Conservation (phyloP, 768 basidiomycete genomes). For the Lactarius psammicola region DNA sequence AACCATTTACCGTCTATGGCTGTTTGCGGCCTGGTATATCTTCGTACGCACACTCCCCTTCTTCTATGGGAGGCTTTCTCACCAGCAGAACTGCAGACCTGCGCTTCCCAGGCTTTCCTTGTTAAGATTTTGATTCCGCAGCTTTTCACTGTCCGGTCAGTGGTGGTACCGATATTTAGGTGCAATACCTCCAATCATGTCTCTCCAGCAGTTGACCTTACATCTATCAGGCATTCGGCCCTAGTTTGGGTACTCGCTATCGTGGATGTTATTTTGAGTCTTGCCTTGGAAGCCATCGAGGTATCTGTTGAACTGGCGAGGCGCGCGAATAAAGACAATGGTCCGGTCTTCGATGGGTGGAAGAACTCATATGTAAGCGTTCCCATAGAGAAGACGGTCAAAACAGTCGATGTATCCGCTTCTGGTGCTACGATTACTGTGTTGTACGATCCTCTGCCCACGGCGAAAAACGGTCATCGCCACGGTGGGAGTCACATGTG, state of each 20-base stretch:
- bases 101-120: background rate
- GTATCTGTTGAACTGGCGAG: background rate
- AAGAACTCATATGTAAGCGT: background rate
- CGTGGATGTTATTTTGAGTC: background rate
- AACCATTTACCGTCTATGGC: conserved; percentile 1
- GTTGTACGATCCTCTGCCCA: background rate
- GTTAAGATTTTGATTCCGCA: background rate
- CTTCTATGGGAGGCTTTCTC: background rate
- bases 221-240: background rate
- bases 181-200: background rate
- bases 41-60: background rate
- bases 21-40: background rate
- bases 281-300: background rate
- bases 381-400: background rate
- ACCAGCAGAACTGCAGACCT: background rate
- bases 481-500: background rate
- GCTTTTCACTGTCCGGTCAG: background rate
- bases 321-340: background rate
- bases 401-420: background rate
- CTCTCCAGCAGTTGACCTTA: background rate
- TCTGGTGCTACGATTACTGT: background rate
- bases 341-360: background rate
- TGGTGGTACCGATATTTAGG: background rate
- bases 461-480: background rate
- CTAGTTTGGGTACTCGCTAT: background rate